Evolutionary conservation across 2,329 filamentous ascomycete genomes (phyloP), one percentile per base, ranked within the genome.

Genomic region (Tolypocladium guangdongense): DNA sequence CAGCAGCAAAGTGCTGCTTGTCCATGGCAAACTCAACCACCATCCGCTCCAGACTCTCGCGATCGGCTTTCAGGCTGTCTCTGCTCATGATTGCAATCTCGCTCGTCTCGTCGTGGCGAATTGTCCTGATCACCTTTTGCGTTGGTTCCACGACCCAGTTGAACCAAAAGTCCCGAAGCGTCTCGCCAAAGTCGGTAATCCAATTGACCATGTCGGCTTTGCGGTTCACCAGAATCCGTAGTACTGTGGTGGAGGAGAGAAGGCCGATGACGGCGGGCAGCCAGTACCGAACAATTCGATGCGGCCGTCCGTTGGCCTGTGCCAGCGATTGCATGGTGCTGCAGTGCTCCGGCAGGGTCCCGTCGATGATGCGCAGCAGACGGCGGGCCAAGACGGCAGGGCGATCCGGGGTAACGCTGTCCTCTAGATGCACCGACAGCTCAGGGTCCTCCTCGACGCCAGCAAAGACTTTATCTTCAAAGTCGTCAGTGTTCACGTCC

Each of bases 1-100:
- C 75, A 10, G 75, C 74, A 30, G 77, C 72, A 32, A 83, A 78
- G 52, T 82, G 77, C 1, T 89, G 87, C 63, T 90, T 90, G 61
- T 96, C 90, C 11, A 85, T 74, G 5, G 91, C 88, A 72, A 99
- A 99, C 60, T 97, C 93, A 38, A 99, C 86, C 4, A 99, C 95
- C 93, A 99, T 99, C 49, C 93, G 86, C 68, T 99, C 92, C 35
- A 99, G 74, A 64, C 90, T 96, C 52, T 90, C 89, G 35, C 90
- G 83, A 66, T 99, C 93, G 1, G 91, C 90, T 66, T 87, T 85
- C 24, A 99, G 78, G 60, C 90, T 96, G 60, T 92, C 87, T 55
- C 90, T 88, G 71, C 90, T 96, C 87, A 99, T 93, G 59, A 99
- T 88, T 46, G 92, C 93, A 59, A 99, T 92, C 66, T 97, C 92